phyloP scores from a whole-genome alignment of 768 basidiomycete species.

The Leucogyrophana mollusca region DNA sequence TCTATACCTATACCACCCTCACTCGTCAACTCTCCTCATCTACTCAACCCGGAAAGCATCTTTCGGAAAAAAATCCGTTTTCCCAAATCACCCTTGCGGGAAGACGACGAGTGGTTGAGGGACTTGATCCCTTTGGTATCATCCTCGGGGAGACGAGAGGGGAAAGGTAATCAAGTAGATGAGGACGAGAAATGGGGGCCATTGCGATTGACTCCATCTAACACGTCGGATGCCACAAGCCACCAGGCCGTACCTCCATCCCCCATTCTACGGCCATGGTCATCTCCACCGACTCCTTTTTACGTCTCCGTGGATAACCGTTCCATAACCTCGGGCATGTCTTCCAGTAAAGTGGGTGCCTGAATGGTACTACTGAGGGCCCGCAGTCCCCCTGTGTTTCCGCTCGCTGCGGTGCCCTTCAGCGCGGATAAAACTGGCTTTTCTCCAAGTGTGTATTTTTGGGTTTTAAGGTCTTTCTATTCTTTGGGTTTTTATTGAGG shows the following conservation, averaged over 20 bases:
- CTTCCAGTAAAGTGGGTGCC: too few species aligned
- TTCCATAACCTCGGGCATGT: too few species aligned
- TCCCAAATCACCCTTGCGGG: constrained; percentile 41
- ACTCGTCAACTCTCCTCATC: constrained; percentile 52
- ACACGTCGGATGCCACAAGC: constrained; percentile 17
- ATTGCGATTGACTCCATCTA: constrained; percentile 8
- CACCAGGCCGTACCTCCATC: constrained; percentile 14
- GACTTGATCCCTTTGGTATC: constrained; percentile 52
- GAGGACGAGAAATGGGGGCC: too few species aligned
- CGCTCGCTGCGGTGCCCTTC: too few species aligned
- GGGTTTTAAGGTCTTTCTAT: constrained; percentile 1
- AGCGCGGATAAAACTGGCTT: too few species aligned
- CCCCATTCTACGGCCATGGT: constrained; percentile 20
- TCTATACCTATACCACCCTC: constrained; percentile 58
- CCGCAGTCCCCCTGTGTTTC: too few species aligned
- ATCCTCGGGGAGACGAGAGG: background rate
- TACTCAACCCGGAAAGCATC: constrained; percentile 47
- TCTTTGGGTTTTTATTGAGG: too few species aligned
- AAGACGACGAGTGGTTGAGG: constrained; percentile 60
- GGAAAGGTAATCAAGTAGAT: background rate
- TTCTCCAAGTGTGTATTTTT: background rate
- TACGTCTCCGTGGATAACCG: too few species aligned
- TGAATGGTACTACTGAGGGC: too few species aligned
- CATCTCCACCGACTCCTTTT: constrained; percentile 9
- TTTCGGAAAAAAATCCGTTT: constrained; percentile 39